These are phyloP conservation scores for Fusarium sp. DNA, from an alignment of 2,329 filamentous ascomycete genomes.

Conservation along the genomic window DNA sequence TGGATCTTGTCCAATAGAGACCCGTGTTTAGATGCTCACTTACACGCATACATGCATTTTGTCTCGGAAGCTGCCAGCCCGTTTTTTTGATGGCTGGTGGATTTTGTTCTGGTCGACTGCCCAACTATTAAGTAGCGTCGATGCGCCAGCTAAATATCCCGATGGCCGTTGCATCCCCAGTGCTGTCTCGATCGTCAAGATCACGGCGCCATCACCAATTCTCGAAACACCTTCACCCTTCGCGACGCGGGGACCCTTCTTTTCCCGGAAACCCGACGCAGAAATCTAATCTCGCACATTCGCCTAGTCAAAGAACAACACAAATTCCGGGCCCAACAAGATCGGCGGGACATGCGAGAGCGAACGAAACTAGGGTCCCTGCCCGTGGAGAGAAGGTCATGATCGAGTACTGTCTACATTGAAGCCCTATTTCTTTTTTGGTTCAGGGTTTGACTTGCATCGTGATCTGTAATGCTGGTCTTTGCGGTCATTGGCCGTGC, in stretches of 20 bases:
- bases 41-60: slow-evolving; percentile 7
- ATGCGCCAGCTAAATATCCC: slow-evolving; percentile 27
- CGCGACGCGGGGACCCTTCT: slow-evolving; percentile 7
- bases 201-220: slow-evolving; percentile 23
- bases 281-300: slow-evolving; percentile 7
- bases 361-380: slow-evolving; percentile 29
- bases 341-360: slow-evolving; percentile 31
- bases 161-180: slow-evolving; percentile 23
- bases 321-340: slow-evolving; percentile 7
- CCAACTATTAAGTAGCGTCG: slow-evolving; percentile 40
- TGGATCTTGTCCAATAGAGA: slow-evolving; percentile 7
- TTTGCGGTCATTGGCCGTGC: slow-evolving; percentile 26
- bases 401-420: slow-evolving; percentile 34
- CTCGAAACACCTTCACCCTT: not conserved
- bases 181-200: slow-evolving; percentile 32
- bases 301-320: not conserved
- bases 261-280: slow-evolving; percentile 9
- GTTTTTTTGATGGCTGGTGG: slow-evolving; percentile 17
- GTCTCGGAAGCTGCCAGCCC: slow-evolving; percentile 36
- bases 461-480: slow-evolving; percentile 32
- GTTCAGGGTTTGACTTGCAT: slow-evolving; percentile 21
- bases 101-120: slow-evolving; percentile 5
- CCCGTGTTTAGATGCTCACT: not conserved
- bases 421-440: slow-evolving; percentile 1
- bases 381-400: slow-evolving; percentile 18